These are phyloP conservation scores for Aspergillus udagawae DNA, from an alignment of 2,329 filamentous ascomycete genomes.

Conservation along the genomic window DNA sequence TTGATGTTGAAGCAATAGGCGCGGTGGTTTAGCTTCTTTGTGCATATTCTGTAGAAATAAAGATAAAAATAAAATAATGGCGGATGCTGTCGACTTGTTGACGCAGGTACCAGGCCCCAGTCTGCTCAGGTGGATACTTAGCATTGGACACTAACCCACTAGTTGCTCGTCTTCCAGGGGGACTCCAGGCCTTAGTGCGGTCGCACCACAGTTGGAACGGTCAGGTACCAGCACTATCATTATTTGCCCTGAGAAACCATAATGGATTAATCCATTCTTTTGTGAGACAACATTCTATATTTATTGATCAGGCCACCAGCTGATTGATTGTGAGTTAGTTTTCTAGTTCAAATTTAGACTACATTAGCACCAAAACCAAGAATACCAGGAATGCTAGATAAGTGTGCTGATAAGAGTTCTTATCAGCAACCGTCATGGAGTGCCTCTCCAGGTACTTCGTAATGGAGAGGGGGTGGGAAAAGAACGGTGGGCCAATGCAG, in stretches of 20 bases:
- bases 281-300: background rate
- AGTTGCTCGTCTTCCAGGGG: background rate
- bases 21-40: background rate
- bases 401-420: background rate
- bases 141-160: background rate
- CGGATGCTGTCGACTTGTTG: background rate
- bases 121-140: constrained; percentile 3
- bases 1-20: background rate
- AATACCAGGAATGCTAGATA: background rate
- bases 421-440: background rate
- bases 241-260: background rate
- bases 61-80: background rate
- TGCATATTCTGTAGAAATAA: background rate
- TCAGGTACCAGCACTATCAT: background rate
- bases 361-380: background rate
- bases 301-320: background rate
- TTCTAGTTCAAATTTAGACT: background rate
- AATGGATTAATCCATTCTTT: background rate
- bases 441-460: too few relatives aligned
- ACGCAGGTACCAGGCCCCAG: constrained; percentile 7
- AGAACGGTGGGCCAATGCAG: background rate
- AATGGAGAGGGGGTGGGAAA: background rate
- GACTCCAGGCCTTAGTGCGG: background rate
- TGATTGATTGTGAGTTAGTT: background rate
- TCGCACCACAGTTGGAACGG: background rate